These are phyloP conservation scores for Penstemon eatonii DNA, from an alignment of 257 asterid species.

Conservation along the genomic window DNA sequence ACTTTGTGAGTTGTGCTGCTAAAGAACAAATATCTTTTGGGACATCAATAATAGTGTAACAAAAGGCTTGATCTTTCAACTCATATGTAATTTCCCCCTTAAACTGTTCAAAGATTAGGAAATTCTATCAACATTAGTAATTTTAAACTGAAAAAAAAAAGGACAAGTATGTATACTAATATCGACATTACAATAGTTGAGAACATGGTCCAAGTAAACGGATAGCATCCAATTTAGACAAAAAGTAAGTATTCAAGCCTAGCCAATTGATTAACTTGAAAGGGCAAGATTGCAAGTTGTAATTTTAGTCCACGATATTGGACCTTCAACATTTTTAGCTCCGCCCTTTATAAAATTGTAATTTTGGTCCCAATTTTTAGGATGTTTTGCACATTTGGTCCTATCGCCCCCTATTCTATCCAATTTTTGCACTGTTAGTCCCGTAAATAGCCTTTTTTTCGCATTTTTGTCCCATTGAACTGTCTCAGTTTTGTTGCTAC, in stretches of 20 bases:
- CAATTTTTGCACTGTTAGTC: too few species aligned
- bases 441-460: too few species aligned
- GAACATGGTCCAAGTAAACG: neutral
- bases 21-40: constrained; percentile 80
- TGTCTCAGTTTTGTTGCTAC: too few species aligned
- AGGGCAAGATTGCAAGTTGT: too few species aligned
- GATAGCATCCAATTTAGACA: neutral
- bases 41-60: constrained; percentile 54
- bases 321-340: too few species aligned
- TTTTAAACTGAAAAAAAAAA: neutral
- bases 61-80: constrained; percentile 87
- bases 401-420: too few species aligned
- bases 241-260: neutral
- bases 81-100: constrained; percentile 89
- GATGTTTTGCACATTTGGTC: too few species aligned
- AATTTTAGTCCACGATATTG: too few species aligned
- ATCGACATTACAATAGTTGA: neutral
- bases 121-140: constrained; percentile 14
- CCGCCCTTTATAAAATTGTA: too few species aligned
- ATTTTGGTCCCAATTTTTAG: too few species aligned
- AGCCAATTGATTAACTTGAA: neutral
- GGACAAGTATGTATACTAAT: neutral
- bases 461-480: too few species aligned
- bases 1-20: constrained; percentile 63
- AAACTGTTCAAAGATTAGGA: constrained; percentile 44